Evolutionary conservation across 345 rosid genomes (phyloP).

Genomic region (Populus nigra): DNA sequence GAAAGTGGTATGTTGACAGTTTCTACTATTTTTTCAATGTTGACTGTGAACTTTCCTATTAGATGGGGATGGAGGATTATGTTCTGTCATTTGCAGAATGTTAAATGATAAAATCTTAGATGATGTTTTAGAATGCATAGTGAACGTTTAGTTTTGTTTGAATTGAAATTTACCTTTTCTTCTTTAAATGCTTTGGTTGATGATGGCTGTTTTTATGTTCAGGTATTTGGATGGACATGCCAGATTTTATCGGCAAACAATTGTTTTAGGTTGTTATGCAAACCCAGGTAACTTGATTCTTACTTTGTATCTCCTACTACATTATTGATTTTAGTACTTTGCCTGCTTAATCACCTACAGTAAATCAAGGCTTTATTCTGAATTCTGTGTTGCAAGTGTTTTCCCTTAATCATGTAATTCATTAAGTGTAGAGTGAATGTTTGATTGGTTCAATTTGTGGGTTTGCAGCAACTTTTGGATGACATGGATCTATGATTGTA

Average conservation of each 20-base stretch:
- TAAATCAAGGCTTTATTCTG: background rate
- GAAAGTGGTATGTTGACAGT: constrained; percentile 54
- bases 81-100: background rate
- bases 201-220: constrained; percentile 15
- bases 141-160: background rate
- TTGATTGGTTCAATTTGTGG: background rate
- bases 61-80: background rate
- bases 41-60: background rate
- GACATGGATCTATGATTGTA: background rate
- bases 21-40: background rate
- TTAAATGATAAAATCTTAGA: background rate
- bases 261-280: constrained; percentile 65
- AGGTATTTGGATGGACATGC: constrained; percentile 90
- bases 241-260: constrained; percentile 70
- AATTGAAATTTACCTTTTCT: background rate
- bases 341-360: background rate
- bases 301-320: background rate
- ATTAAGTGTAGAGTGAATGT: background rate
- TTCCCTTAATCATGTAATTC: background rate
- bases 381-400: background rate
- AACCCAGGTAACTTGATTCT: constrained; percentile 60
- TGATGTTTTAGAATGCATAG: background rate
- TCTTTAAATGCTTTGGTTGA: constrained; percentile 4
- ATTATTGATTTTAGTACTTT: background rate
- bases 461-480: background rate